Conservation (phyloP, 257 asterid species). For the Solanum pimpinellifolium region DNA sequence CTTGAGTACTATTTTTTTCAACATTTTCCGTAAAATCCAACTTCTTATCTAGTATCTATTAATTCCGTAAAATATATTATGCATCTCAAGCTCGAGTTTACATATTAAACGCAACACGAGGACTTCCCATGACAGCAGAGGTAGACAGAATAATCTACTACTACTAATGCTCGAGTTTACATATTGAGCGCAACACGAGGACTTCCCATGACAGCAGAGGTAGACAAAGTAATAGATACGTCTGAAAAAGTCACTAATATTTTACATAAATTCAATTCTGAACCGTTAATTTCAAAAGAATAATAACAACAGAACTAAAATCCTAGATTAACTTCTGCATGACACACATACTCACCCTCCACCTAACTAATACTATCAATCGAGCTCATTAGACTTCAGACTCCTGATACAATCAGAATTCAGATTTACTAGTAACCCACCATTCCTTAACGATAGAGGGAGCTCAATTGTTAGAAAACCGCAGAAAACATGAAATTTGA, state of each 20-base stretch:
- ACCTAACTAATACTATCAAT: background rate
- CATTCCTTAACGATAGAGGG: background rate
- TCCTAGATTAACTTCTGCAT: background rate
- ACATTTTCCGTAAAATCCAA: background rate
- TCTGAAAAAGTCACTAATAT: background rate
- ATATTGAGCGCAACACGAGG: background rate
- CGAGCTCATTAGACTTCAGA: background rate
- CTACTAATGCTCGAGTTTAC: background rate
- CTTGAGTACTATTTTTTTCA: background rate
- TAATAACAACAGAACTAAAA: background rate
- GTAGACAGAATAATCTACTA: background rate
- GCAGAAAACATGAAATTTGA: background rate
- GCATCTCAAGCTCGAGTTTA: background rate
- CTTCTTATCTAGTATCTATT: background rate
- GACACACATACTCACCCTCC: background rate
- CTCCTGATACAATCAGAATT: background rate
- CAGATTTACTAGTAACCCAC: background rate
- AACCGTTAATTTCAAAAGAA: background rate
- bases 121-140: background rate
- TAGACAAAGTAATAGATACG: background rate
- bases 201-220: background rate
- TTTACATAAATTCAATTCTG: background rate
- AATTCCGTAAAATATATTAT: background rate
- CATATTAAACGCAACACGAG: background rate
- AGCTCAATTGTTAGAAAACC: background rate